These are phyloP conservation scores for Paecilomyces dactylethromorphus DNA, from an alignment of 2,329 filamentous ascomycete genomes.

Conservation along the genomic window DNA sequence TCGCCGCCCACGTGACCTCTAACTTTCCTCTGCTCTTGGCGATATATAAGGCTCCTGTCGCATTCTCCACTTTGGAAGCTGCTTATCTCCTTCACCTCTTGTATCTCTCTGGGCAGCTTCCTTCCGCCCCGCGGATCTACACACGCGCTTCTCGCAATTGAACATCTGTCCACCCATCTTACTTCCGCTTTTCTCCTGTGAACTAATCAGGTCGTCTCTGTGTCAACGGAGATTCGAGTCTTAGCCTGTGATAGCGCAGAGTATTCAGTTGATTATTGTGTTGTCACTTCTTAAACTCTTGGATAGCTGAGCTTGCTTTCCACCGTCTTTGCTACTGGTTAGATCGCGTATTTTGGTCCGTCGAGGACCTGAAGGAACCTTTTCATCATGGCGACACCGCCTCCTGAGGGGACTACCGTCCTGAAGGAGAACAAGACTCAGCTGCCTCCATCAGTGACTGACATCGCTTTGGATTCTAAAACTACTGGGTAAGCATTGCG, in stretches of 20 bases:
- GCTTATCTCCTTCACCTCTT: constrained; percentile 14
- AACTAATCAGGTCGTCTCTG: constrained; percentile 19
- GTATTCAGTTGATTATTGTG: constrained; percentile 26
- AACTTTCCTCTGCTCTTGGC: constrained; percentile 31
- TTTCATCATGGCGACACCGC: constrained; percentile 36
- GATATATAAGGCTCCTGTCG: constrained; percentile 36
- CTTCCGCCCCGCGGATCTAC: background rate
- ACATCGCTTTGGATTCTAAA: constrained; percentile 20
- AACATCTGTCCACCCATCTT: constrained; percentile 7
- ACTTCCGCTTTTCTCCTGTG: constrained; percentile 8
- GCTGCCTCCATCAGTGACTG: constrained; percentile 29
- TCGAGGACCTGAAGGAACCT: constrained; percentile 14
- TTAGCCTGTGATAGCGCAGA: constrained; percentile 26
- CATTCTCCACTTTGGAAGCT: constrained; percentile 27
- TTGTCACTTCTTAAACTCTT: constrained; percentile 17
- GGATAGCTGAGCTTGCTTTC: constrained; percentile 16
- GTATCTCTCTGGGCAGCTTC: constrained; percentile 15
- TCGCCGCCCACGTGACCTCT: constrained; percentile 31
- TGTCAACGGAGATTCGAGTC: constrained; percentile 12
- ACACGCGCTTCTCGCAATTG: background rate
- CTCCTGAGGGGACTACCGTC: constrained; percentile 31
- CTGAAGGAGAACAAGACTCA: constrained; percentile 37
- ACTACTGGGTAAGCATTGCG: constrained; percentile 22
- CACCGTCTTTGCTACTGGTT: constrained; percentile 13
- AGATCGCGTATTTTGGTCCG: constrained; percentile 20